phyloP scores from a whole-genome alignment of 257 asterid species.

The Gynochthodes officinalis region DNA sequence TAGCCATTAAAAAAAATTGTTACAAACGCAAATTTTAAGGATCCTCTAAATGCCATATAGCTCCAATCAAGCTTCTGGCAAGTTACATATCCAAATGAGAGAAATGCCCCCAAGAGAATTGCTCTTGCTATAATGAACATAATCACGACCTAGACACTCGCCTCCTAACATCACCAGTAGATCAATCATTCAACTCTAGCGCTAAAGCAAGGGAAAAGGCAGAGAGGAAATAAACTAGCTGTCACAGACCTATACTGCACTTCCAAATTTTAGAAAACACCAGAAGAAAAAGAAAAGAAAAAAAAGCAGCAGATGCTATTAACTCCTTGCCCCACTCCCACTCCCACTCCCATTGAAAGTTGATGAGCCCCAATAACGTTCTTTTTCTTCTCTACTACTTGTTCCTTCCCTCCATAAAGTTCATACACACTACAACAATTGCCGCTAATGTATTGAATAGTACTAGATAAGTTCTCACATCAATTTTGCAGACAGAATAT shows the following conservation, averaged over 20 bases:
- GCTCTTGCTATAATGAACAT: too few relatives aligned
- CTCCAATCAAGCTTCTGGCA: neutral
- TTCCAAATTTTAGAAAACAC: neutral
- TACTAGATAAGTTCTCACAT: neutral
- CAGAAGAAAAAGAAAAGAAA: neutral
- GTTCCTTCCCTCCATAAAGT: neutral
- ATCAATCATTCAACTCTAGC: neutral
- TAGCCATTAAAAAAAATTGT: conserved; percentile 12
- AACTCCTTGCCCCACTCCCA: too few relatives aligned
- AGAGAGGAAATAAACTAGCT: neutral
- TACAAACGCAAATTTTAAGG: neutral
- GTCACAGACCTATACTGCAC: neutral
- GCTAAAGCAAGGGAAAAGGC: neutral
- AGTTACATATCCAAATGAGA: neutral
- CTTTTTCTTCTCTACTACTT: neutral
- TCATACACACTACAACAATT: neutral
- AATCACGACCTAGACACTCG: neutral
- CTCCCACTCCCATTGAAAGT: neutral
- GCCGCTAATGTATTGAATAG: neutral
- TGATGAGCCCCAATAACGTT: neutral
- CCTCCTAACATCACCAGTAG: neutral
- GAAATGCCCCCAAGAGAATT: too few relatives aligned
- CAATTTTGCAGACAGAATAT: neutral
- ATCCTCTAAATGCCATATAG: neutral
- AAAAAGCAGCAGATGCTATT: too few relatives aligned